Percentiles rank a stretch among this genome's conserved stretches.
phyloP scores from a whole-genome alignment of 78 protist genomes.

The Guillardia theta region DNA sequence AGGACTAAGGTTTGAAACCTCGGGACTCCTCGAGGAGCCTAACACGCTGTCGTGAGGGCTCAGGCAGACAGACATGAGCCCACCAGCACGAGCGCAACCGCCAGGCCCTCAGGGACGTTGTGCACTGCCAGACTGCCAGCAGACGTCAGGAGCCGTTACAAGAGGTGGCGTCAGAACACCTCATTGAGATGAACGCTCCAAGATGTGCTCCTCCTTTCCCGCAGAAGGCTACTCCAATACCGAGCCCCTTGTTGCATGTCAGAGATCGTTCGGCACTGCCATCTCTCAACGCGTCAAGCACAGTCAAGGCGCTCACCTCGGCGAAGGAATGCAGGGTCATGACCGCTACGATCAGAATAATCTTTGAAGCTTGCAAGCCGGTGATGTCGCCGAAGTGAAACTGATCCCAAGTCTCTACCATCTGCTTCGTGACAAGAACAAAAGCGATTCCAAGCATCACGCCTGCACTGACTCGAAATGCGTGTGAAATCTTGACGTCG shows the following conservation, averaged over 20 bases:
- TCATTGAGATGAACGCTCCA: conserved; percentile 14
- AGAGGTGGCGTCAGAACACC: too few species aligned
- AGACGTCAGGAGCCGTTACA: too few species aligned
- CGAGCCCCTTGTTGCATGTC: background rate
- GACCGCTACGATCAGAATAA: conserved; percentile 43
- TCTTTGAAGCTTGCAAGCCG: background rate
- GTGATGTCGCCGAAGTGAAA: background rate
- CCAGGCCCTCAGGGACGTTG: conserved; percentile 66
- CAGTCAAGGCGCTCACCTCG: too few species aligned
- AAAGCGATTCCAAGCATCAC: background rate
- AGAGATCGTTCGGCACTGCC: background rate
- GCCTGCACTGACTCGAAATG: background rate
- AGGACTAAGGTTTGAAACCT: background rate
- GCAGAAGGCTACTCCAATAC: conserved; percentile 53
- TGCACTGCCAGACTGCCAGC: conserved; percentile 27
- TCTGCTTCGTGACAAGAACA: background rate
- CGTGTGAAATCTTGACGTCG: background rate
- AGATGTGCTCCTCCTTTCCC: background rate
- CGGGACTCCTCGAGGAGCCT: background rate
- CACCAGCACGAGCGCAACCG: conserved; percentile 49
- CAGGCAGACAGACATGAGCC: too few species aligned
- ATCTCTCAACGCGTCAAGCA: background rate
- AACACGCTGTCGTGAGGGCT: too few species aligned
- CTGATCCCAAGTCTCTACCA: background rate
- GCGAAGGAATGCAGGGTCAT: conserved; percentile 61